Percentiles rank a stretch among this genome's conserved stretches.
These are phyloP conservation scores for Scheffersomyces stipitis DNA, from an alignment of 805 yeast species.

Conservation along the genomic window DNA sequence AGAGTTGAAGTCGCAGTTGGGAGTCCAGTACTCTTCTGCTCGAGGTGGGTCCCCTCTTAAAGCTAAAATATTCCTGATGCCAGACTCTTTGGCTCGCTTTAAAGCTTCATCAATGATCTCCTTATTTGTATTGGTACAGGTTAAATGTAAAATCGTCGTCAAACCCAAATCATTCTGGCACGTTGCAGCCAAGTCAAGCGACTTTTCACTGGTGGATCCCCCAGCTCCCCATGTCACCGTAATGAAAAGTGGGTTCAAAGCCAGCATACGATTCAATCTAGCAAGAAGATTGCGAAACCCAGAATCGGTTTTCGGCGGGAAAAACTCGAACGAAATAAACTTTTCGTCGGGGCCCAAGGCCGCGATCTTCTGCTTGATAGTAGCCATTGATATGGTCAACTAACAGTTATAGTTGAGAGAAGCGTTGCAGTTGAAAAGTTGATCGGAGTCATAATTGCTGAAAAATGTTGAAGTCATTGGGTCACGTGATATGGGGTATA, in stretches of 20 bases:
- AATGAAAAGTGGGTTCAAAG: constrained; percentile 83
- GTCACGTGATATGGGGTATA: too few relatives aligned
- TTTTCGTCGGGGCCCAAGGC: constrained; percentile 50
- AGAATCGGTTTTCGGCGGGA: constrained; percentile 93
- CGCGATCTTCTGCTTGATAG: constrained; percentile 53
- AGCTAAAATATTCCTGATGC: constrained; percentile 87
- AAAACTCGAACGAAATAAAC: constrained; percentile 88
- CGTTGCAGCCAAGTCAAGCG: constrained; percentile 76
- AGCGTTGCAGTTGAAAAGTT: too few relatives aligned
- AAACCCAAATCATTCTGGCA: constrained; percentile 73
- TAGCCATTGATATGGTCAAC: too few relatives aligned
- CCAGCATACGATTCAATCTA: constrained; percentile 85
- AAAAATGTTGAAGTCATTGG: too few relatives aligned
- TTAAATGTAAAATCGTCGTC: constrained; percentile 92
- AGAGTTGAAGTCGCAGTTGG: constrained; percentile 58
- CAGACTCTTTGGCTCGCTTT: constrained; percentile 64
- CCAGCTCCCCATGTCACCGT: constrained; percentile 99
- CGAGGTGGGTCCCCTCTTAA: constrained; percentile 95
- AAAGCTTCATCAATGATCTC: constrained; percentile 79
- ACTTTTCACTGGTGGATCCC: constrained; percentile 86
- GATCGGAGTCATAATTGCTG: too few relatives aligned
- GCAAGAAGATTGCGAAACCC: constrained; percentile 84
- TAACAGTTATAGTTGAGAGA: too few relatives aligned
- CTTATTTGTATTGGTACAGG: constrained; percentile 91
- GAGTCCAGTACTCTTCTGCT: constrained; percentile 61